Evolutionary conservation across 148 eudicot genomes (phyloP).

Genomic region (Rhododendron ovatum): DNA sequence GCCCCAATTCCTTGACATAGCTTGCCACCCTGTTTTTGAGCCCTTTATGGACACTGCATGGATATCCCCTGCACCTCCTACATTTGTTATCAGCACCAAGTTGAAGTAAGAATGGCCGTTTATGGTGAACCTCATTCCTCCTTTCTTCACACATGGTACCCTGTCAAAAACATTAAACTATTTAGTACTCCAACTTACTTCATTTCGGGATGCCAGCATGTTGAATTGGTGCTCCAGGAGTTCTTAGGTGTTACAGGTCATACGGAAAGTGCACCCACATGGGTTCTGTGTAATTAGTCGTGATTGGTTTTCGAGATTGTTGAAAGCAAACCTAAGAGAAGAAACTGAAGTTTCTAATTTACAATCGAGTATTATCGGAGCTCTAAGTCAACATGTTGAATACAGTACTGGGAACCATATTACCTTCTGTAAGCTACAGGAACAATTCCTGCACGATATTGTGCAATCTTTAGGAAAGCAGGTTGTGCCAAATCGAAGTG

Average conservation of each 20-base stretch:
- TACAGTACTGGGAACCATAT: not conserved
- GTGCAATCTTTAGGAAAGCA: constrained; percentile 32
- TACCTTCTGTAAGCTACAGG: constrained; percentile 41
- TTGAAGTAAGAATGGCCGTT: constrained; percentile 49
- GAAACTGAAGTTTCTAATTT: not conserved
- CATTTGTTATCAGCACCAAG: constrained; percentile 44
- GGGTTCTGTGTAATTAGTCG: not conserved
- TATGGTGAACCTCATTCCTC: constrained; percentile 48
- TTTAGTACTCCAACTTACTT: not conserved
- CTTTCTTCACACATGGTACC: constrained; percentile 44
- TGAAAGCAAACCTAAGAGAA: not conserved
- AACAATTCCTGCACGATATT: constrained; percentile 42
- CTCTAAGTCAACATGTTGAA: not conserved
- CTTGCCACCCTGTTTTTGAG: constrained; percentile 33
- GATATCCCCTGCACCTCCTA: constrained; percentile 46
- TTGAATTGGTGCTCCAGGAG: no score
- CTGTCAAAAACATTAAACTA: constrained; percentile 10
- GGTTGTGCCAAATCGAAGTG: constrained; percentile 48
- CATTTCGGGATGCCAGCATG: no score
- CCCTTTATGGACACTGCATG: constrained; percentile 33
- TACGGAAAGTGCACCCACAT: not conserved
- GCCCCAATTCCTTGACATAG: constrained; percentile 50
- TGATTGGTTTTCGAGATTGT: not conserved
- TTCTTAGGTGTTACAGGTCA: no score
- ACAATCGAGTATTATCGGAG: not conserved